Evolutionary conservation across 768 basidiomycete species (phyloP).

Genomic region (Leccinum olivaceopallidum): DNA sequence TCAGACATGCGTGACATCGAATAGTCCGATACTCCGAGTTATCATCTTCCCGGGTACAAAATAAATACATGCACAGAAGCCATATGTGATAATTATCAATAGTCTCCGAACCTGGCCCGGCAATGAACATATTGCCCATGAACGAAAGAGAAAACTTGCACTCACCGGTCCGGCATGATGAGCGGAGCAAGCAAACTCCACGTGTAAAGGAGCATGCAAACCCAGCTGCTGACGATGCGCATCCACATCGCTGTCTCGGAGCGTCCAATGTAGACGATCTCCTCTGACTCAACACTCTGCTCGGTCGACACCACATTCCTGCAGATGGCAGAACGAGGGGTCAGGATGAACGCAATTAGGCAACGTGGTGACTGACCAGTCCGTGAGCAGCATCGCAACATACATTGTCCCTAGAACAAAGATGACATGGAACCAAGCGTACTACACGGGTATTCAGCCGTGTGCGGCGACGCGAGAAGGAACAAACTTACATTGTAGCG

Average conservation of each 20-base stretch:
- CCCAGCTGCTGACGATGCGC: conserved; percentile 94
- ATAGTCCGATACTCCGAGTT: background rate
- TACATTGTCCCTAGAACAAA: conserved; percentile 98
- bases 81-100: conserved; percentile 10
- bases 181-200: conserved; percentile 91
- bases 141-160: background rate
- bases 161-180: conserved; percentile 87
- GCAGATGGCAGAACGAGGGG: conserved; percentile 7
- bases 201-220: conserved; percentile 81
- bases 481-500: conserved; percentile 79
- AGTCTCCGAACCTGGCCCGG: conserved; percentile 26
- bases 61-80: conserved; percentile 1
- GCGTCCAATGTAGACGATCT: conserved; percentile 89
- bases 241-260: conserved; percentile 99
- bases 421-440: conserved; percentile 98
- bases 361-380: conserved; percentile 71
- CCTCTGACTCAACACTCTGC: conserved; percentile 51
- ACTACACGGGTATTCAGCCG: conserved; percentile 46
- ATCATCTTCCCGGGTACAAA: conserved; percentile 1
- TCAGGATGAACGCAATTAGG: background rate
- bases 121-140: conserved; percentile 6
- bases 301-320: conserved; percentile 77
- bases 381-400: conserved; percentile 93
- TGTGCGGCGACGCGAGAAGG: background rate
- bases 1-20: background rate